Percentiles rank a stretch among this genome's conserved stretches.
These are phyloP conservation scores for Colletotrichum higginsianum DNA, from an alignment of 2,329 filamentous ascomycete species.

Conservation along the genomic window DNA sequence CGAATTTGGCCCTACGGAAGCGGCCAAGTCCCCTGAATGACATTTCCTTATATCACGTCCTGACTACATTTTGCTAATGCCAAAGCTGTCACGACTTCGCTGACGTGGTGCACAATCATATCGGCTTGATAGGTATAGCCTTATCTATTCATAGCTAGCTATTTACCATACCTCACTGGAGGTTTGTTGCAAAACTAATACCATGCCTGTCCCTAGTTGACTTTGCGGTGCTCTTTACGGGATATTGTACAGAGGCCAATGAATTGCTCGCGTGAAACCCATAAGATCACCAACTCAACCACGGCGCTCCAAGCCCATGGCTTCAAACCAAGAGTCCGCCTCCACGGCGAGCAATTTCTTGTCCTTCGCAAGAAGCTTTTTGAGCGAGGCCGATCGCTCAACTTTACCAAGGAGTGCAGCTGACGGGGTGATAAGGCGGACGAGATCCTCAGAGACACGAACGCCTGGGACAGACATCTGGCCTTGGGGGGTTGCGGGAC, in stretches of 20 bases:
- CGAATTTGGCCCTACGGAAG: conserved; percentile 10
- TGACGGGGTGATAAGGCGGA: conserved; percentile 7
- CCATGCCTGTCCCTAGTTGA: conserved; percentile 13
- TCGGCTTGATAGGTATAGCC: too few species aligned
- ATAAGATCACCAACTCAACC: neutral
- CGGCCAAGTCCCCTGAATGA: conserved; percentile 19
- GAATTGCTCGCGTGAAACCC: neutral
- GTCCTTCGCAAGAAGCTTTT: conserved; percentile 23
- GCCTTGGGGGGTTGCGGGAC: neutral
- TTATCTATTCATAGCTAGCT: neutral
- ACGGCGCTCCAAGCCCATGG: conserved; percentile 24
- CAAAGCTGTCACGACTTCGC: too few species aligned
- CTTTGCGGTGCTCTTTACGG: neutral
- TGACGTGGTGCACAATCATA: neutral
- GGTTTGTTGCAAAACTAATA: neutral
- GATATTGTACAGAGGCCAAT: neutral
- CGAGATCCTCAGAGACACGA: conserved; percentile 10
- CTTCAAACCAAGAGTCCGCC: conserved; percentile 39
- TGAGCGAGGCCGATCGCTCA: neutral
- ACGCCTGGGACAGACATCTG: neutral
- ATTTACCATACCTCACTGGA: neutral
- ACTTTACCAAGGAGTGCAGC: conserved; percentile 7
- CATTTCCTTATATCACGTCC: conserved; percentile 42
- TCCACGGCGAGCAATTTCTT: conserved; percentile 13
- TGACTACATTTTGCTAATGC: too few species aligned